These are phyloP conservation scores for Trametes meyenii DNA, from an alignment of 768 basidiomycete genomes.

Conservation along the genomic window DNA sequence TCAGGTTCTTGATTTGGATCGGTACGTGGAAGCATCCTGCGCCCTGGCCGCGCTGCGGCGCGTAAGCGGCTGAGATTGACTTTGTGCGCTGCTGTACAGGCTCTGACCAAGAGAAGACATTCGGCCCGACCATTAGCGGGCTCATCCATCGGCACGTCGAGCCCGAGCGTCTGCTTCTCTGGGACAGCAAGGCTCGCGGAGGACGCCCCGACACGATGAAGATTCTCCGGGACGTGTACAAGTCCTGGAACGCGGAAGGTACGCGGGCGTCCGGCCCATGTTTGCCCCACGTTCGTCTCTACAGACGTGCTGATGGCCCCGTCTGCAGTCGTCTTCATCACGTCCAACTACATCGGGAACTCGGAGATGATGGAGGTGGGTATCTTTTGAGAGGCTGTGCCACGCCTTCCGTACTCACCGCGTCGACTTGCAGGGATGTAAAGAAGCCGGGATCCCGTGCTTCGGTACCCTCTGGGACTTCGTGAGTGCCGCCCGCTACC, in stretches of 20 bases:
- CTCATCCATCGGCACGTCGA: conserved; percentile 72
- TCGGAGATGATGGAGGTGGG: conserved; percentile 81
- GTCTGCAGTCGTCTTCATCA: conserved; percentile 66
- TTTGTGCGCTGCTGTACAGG: conserved; percentile 40
- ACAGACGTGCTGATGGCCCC: conserved; percentile 5
- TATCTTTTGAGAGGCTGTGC: conserved; percentile 25
- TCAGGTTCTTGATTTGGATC: conserved; percentile 81
- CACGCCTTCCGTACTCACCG: conserved; percentile 4
- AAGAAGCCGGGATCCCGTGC: conserved; percentile 27
- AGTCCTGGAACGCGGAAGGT: conserved; percentile 72
- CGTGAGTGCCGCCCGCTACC: conserved; percentile 23
- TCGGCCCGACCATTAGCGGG: conserved; percentile 76
- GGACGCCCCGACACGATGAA: conserved; percentile 81
- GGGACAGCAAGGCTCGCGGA: conserved; percentile 76
- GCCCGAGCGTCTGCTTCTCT: conserved; percentile 73
- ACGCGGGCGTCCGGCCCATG: conserved; percentile 5
- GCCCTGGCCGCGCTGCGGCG: neutral
- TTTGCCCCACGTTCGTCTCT: neutral
- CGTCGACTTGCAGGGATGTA: conserved; percentile 22
- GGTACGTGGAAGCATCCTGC: conserved; percentile 38
- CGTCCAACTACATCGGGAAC: conserved; percentile 81
- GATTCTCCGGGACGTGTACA: conserved; percentile 67
- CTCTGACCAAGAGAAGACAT: conserved; percentile 83
- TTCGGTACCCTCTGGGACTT: conserved; percentile 39
- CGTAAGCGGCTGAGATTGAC: conserved; percentile 24